Conservation (phyloP, 805 yeast genomes). For the Candida glaebosa region DNA sequence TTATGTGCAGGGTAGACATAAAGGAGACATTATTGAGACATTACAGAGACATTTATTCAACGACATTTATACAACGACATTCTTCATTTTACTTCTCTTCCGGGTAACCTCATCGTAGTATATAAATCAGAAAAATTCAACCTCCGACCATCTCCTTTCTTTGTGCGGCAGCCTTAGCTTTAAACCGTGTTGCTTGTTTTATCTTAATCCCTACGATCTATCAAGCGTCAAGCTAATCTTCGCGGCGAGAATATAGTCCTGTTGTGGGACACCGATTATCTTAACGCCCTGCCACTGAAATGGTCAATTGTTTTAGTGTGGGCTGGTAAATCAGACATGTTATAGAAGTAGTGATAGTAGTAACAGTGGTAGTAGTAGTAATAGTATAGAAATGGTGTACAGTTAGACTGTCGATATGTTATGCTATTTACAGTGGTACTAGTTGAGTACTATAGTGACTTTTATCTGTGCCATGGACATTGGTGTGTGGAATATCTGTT, state of each 20-base stretch:
- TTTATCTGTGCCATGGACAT: no score
- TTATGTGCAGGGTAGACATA: not conserved
- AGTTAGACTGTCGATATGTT: no score
- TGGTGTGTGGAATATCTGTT: no score
- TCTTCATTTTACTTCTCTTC: no score
- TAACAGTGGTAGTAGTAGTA: no score
- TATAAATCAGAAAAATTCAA: not conserved
- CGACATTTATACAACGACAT: not conserved
- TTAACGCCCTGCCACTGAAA: slow-evolving; percentile 40
- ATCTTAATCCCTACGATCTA: slow-evolving; percentile 44
- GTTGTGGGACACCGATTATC: slow-evolving; percentile 38
- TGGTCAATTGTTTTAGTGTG: slow-evolving; percentile 26
- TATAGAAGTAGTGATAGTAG: not conserved
- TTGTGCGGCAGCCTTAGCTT: slow-evolving; percentile 52
- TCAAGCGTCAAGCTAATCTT: slow-evolving; percentile 45
- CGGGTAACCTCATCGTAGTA: slow-evolving; percentile 6
- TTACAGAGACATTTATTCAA: not conserved
- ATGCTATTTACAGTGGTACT: no score
- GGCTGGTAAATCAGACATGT: slow-evolving; percentile 47
- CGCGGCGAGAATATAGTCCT: slow-evolving; percentile 45
- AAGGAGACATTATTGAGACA: not conserved
- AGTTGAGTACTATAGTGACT: no score
- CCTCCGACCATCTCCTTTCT: slow-evolving; percentile 15
- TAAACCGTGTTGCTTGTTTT: slow-evolving; percentile 51
- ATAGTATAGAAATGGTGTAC: no score